Evolutionary conservation across 2,329 filamentous ascomycete genomes (phyloP).

Genomic region (Penicillium sp.): DNA sequence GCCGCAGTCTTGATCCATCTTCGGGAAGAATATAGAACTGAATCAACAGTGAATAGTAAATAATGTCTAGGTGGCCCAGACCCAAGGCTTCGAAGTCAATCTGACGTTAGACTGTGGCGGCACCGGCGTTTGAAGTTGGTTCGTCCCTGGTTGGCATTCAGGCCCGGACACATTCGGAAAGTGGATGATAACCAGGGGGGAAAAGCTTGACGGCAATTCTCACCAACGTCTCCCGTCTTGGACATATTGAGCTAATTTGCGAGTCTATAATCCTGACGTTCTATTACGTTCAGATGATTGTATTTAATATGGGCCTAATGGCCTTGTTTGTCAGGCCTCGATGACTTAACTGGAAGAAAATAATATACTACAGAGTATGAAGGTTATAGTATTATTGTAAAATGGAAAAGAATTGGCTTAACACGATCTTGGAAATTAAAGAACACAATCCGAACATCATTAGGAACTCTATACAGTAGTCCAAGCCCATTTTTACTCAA

Average conservation of each 20-base stretch:
- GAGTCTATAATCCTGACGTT: constrained; percentile 24
- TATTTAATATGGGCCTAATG: not conserved
- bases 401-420: constrained; percentile 12
- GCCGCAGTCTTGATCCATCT: not conserved
- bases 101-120: constrained; percentile 24
- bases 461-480: constrained; percentile 36
- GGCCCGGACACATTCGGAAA: constrained; percentile 7
- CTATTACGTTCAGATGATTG: constrained; percentile 21
- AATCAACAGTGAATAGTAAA: not conserved
- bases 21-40: not conserved
- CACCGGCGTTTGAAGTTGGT: constrained; percentile 1
- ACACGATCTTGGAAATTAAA: constrained; percentile 21
- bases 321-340: not conserved
- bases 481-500: constrained; percentile 38
- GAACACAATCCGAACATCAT: constrained; percentile 35
- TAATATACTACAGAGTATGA: not conserved
- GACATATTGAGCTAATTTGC: not conserved
- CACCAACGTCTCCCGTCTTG: not conserved
- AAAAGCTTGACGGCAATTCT: constrained; percentile 17
- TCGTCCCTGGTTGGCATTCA: constrained; percentile 18
- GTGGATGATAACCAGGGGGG: constrained; percentile 9
- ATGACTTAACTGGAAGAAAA: not conserved
- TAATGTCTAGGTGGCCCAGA: constrained; percentile 12
- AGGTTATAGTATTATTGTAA: not conserved
- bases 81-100: constrained; percentile 20